phyloP scores from a whole-genome alignment of 805 yeast genomes.

The Hanseniaspora pseudoguilliermondii region DNA sequence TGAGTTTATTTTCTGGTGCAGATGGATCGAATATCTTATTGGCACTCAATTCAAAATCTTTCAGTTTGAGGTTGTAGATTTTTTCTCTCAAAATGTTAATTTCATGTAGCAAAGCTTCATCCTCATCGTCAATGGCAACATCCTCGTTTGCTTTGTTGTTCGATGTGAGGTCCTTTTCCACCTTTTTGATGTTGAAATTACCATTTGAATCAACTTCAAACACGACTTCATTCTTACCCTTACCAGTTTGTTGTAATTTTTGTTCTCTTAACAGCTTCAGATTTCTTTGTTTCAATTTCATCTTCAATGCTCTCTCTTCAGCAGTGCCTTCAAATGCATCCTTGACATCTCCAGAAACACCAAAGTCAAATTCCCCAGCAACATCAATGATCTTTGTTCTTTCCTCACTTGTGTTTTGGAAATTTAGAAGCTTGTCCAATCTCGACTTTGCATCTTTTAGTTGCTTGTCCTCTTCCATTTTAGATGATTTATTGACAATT shows the following conservation, averaged over 20 bases:
- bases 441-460: constrained; percentile 57
- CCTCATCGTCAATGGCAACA: constrained; percentile 24
- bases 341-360: constrained; percentile 40
- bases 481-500: background rate
- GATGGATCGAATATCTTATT: constrained; percentile 13
- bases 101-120: constrained; percentile 27
- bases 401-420: constrained; percentile 77
- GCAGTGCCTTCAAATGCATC: constrained; percentile 60
- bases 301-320: constrained; percentile 71
- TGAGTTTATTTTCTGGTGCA: constrained; percentile 27
- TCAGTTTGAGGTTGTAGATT: constrained; percentile 14
- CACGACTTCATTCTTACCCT: constrained; percentile 62
- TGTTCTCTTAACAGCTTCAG: constrained; percentile 49
- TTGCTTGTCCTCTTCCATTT: constrained; percentile 34
- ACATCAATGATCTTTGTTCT: constrained; percentile 87
- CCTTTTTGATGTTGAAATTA: constrained; percentile 54
- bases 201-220: constrained; percentile 67
- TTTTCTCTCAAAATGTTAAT: constrained; percentile 24
- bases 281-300: constrained; percentile 74
- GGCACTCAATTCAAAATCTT: constrained; percentile 9
- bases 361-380: constrained; percentile 72
- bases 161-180: constrained; percentile 19
- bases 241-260: constrained; percentile 50
- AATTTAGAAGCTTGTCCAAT: constrained; percentile 58
- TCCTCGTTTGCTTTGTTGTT: constrained; percentile 24